Evolutionary conservation across 495 filamentous ascomycete species (phyloP).

Genomic region (Neurospora sp.): DNA sequence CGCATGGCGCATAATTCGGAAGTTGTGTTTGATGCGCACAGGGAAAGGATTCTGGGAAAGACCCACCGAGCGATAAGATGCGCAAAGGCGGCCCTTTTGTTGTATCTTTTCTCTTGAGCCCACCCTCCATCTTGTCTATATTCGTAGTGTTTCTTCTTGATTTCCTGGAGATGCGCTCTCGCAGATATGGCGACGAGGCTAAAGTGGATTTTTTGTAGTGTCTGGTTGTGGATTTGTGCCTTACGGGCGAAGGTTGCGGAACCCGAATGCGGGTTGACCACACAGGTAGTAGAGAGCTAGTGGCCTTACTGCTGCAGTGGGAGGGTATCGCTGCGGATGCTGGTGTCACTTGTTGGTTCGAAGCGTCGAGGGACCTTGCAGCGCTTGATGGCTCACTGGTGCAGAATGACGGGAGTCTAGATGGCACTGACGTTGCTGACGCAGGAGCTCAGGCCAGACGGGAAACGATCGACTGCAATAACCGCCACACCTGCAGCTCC

Average conservation of each 20-base stretch:
- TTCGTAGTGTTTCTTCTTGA: neutral
- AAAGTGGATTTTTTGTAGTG: neutral
- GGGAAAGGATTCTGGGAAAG: neutral
- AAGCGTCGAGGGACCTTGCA: neutral
- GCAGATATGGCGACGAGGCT: neutral
- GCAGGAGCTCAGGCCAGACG: conserved; percentile 14
- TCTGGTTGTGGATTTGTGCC: neutral
- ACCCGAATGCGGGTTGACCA: neutral
- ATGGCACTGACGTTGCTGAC: conserved; percentile 8
- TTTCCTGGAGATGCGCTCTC: neutral
- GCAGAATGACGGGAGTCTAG: neutral
- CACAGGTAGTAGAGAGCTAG: neutral
- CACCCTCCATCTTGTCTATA: conserved; percentile 13
- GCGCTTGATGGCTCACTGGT: neutral
- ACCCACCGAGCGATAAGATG: conserved; percentile 80
- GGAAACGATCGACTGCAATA: conserved; percentile 16
- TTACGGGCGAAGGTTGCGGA: neutral
- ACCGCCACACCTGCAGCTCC: neutral
- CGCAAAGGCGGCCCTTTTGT: conserved; percentile 88
- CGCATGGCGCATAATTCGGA: neutral
- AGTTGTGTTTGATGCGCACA: neutral
- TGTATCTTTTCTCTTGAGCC: conserved; percentile 67
- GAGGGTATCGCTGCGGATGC: neutral
- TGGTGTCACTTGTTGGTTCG: neutral
- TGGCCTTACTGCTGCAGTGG: neutral